Base-by-base conservation (phyloP, 805 yeast genomes). In the Saturnispora kantuleensis region DNA sequence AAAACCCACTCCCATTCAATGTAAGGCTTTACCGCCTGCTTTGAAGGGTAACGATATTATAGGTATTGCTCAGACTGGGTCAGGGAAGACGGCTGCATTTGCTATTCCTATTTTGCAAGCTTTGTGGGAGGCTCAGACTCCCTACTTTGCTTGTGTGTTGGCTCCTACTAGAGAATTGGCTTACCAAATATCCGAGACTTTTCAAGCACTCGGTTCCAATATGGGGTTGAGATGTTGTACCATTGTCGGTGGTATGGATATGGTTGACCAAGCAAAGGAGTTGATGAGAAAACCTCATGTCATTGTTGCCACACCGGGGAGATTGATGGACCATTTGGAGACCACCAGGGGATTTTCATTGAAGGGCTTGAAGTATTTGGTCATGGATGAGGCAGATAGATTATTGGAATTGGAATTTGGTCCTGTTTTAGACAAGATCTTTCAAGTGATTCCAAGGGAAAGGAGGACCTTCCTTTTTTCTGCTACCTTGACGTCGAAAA, bases 1-100 rank as follows among this genome's bases (percentile, higher is more conserved):
- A 13, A 78, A 73, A 52, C 97, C 98, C 35, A 89, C 97, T 0
- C 96, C 97, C 10, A 93, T 90, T 62, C 98, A 90, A 66, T 75
- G 81, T 7, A 87, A 86, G 62, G 76, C 96, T 10, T 84, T 90
- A 50, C 97, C 97, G 1, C 83, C 84, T 52, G 96, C 96, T 3
- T 65, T 93, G 15, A 77, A 82, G 52, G 96, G 96, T 3, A 78
- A 87, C 52, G 98, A 90, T 65, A 81, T 90, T 39, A 88, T 90
- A 57, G 98, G 98, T 11, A 73, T 90, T 50, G 98, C 98, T 0
- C 96, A 90, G 58, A 90, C 98, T 0, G 98, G 98, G 38, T 86
- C 96, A 4, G 98, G 98, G 51, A 90, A 90, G 64, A 93, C 98
- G 0, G 98, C 97, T 0, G 98, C 98, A 0, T 93, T 93, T 70